Base-by-base conservation (phyloP, 371 early-diverging fungal genomes). In the Smittium culicis region DNA sequence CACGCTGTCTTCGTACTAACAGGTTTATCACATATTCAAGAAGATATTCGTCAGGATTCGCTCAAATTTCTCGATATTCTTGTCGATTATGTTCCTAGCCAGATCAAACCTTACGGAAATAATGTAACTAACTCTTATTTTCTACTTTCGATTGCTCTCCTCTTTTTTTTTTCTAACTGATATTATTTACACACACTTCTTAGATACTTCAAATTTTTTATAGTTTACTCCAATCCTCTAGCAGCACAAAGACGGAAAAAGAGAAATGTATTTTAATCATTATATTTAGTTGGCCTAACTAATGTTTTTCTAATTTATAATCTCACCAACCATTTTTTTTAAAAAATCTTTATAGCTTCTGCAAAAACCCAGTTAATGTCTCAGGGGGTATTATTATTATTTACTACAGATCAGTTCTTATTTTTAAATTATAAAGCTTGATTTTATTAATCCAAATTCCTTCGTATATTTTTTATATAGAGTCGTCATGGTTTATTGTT, bases 1-100 rank as follows among this genome's bases (percentile, higher is more conserved):
- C 76, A 90, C 35, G 77, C 90, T 61, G 86, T 89, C 14, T 92
- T 88, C 69, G 84, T 87, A 0, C 87, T 87, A 70, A 88, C 93
- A 16, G 93, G 88, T 61, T 89, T 93, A 88, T 90, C 92, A 2
- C 93, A 93, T 73, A 91, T 94, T 28, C 81, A 83, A 65, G 91
- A 92, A 63, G 91, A 89, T 73, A 83, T 94, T 35, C 79, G 92
- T 11, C 72, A 82, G 11, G 93, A 91, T 73, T 90, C 90, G 1
- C 79, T 92, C 28, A 80, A 84, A 71, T 80, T 91, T 65, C 78
- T 91, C 79, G 84, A 88, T 70, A 63, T 87, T 11, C 89, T 90
- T 86, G 78, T 87, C 3, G 81, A 83, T 0, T 70, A 85, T 1
- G 83, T 82, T 28, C 87, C 88, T 8, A 81, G 82, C 1, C 29